Percentiles rank a stretch among this genome's conserved stretches.
Evolutionary conservation across 164 flowering plant genomes (phyloP).

Genomic region (Warburgia ugandensis): DNA sequence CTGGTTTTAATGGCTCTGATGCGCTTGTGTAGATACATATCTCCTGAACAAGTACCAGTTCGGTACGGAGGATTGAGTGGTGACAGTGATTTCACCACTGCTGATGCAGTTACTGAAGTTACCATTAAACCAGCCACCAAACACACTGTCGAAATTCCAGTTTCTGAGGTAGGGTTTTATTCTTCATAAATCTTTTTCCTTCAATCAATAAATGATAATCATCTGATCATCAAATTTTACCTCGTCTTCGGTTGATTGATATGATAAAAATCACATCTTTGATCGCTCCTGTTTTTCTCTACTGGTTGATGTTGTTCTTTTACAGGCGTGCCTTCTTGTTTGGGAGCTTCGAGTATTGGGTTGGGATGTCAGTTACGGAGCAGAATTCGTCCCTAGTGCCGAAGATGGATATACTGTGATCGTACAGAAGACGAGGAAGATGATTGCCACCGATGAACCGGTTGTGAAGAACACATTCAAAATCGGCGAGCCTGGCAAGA

Average conservation of each 20-base stretch:
- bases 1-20: not conserved
- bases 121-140: slow-evolving; percentile 61
- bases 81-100: slow-evolving; percentile 53
- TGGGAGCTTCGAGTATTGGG: slow-evolving; percentile 84
- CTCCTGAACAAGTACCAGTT: slow-evolving; percentile 85
- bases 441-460: slow-evolving; percentile 49
- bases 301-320: too few species aligned
- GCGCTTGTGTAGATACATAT: slow-evolving; percentile 55
- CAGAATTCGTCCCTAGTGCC: slow-evolving; percentile 62
- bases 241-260: too few species aligned
- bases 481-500: slow-evolving; percentile 60
- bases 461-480: slow-evolving; percentile 56
- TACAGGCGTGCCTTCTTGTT: slow-evolving; percentile 40
- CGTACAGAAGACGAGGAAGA: slow-evolving; percentile 56
- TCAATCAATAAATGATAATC: too few species aligned
- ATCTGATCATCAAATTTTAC: not conserved
- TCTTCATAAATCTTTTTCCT: too few species aligned
- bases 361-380: slow-evolving; percentile 73
- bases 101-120: slow-evolving; percentile 60
- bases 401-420: slow-evolving; percentile 72
- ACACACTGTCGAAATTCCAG: slow-evolving; percentile 61
- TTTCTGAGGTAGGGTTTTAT: slow-evolving; percentile 46
- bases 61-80: slow-evolving; percentile 75
- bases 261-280: too few species aligned
- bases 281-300: too few species aligned